Evolutionary conservation across 768 basidiomycete species (phyloP).

Genomic region (Lactarius deliciosus): DNA sequence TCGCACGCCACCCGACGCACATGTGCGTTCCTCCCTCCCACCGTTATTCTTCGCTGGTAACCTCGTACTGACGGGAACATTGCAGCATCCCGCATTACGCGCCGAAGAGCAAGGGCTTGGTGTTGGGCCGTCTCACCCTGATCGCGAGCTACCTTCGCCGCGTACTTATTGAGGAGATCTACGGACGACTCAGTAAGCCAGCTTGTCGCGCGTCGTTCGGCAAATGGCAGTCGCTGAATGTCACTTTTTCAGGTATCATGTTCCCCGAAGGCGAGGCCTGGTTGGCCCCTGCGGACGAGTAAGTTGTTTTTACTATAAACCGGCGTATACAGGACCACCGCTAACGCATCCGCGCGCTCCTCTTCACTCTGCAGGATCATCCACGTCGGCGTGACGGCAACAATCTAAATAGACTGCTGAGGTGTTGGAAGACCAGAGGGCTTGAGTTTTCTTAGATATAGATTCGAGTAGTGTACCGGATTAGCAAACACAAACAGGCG

Average conservation of each 20-base stretch:
- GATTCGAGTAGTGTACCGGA: neutral
- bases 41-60: neutral
- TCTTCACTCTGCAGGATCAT: conserved; percentile 14
- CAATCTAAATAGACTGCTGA: conserved; percentile 2
- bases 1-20: conserved; percentile 49
- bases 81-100: conserved; percentile 59
- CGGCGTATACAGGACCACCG: neutral
- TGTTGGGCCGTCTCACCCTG: conserved; percentile 37
- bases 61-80: neutral
- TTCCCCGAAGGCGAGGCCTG: conserved; percentile 64
- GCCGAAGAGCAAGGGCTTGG: conserved; percentile 43
- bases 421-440: neutral
- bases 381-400: conserved; percentile 22
- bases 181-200: conserved; percentile 52
- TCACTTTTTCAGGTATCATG: conserved; percentile 45
- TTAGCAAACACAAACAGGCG: neutral
- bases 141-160: conserved; percentile 46
- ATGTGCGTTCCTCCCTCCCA: conserved; percentile 44
- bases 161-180: conserved; percentile 60
- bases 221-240: neutral
- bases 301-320: conserved; percentile 4
- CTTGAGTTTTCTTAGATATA: neutral
- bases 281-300: conserved; percentile 57
- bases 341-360: neutral
- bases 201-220: neutral